These are phyloP conservation scores for Amylocystis lapponica DNA, from an alignment of 768 basidiomycete species.

Conservation along the genomic window DNA sequence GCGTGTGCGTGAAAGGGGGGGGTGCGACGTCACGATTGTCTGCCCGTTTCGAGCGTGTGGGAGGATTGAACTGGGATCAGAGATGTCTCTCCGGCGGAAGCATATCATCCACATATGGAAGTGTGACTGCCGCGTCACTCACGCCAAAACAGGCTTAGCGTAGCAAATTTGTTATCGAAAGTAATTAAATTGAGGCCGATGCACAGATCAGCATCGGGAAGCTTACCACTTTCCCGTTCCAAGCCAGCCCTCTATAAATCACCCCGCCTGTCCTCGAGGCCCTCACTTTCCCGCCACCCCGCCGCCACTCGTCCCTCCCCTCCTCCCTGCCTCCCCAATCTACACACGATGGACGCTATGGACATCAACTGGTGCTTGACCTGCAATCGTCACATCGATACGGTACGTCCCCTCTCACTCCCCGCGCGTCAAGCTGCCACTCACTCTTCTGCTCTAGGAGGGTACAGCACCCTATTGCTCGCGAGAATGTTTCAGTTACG, in stretches of 20 bases:
- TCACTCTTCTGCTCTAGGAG: conserved; percentile 26
- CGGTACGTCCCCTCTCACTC: conserved; percentile 23
- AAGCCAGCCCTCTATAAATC: conserved; percentile 10
- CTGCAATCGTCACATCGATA: conserved; percentile 54
- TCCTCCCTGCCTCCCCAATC: conserved; percentile 7
- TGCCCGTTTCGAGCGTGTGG: too few relatives aligned
- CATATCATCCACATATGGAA: neutral
- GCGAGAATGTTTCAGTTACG: conserved; percentile 32
- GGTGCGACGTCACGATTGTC: too few relatives aligned
- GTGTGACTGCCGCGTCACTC: neutral
- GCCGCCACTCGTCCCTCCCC: conserved; percentile 15
- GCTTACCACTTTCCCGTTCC: conserved; percentile 4
- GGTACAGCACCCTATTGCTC: conserved; percentile 49
- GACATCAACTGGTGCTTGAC: conserved; percentile 70
- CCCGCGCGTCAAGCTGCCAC: conserved; percentile 7
- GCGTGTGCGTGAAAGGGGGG: too few relatives aligned
- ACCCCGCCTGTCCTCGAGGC: conserved; percentile 9
- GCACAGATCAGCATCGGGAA: conserved; percentile 3
- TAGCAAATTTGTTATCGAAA: conserved; percentile 3
- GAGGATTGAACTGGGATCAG: neutral
- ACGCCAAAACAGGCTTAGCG: neutral
- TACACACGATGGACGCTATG: conserved; percentile 32
- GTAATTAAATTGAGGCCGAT: conserved; percentile 1
- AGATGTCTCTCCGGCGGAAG: conserved; percentile 2
- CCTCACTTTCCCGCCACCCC: conserved; percentile 10